Evolutionary conservation across 2,329 filamentous ascomycete species (phyloP), one percentile per base, ranked within the genome.

Genomic region (Drechslerella stenobrocha): DNA sequence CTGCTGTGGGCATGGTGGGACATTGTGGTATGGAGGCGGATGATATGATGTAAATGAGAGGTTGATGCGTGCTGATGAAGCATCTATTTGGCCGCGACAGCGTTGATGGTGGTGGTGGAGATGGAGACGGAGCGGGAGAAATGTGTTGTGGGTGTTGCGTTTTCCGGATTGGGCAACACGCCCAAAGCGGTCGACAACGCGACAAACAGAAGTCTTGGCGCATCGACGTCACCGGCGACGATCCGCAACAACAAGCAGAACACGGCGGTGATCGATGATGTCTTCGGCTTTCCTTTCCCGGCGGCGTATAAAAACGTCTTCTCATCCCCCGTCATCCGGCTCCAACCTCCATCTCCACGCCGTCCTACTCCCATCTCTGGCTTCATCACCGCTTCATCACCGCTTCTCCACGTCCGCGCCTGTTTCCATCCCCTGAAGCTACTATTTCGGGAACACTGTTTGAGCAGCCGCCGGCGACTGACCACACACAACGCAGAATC

Each of bases 131-230:
- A 6, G 22, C 18, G 22, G 7, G 8, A 2, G 23, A 20, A 22
- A 52, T 37, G 48, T 26, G 52, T 55, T 55, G 52, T 13, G 15
- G 1, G 7, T 50, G 58, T 63, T 63, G 58, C n/a, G 28, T 30
- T 42, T 8, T 46, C 30, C 58, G 44, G 18, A 63, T 47, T 15
- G 47, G 58, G 58, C 30, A 63, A 61, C n/a, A 37, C 22, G 23
- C 44, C 58, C 23, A 13, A 48, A 30, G 11, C 28, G 28, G 28
- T n/a, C n/a, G n/a, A 11, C 28, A 30, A 30, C 28, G 28, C 28
- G 11, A 11, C 28, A 30, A 30, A 30, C 28, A 30, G 28, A n/a
- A n/a, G n/a, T n/a, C n/a, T n/a, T n/a, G n/a, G 28, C 5, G 28
- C 28, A 5, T 5, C 28, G 28, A 30, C 28, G 28, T 30, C 28